These are phyloP conservation scores for Alternaria ethzedia DNA, from an alignment of 2,329 filamentous ascomycete species.

Conservation along the genomic window DNA sequence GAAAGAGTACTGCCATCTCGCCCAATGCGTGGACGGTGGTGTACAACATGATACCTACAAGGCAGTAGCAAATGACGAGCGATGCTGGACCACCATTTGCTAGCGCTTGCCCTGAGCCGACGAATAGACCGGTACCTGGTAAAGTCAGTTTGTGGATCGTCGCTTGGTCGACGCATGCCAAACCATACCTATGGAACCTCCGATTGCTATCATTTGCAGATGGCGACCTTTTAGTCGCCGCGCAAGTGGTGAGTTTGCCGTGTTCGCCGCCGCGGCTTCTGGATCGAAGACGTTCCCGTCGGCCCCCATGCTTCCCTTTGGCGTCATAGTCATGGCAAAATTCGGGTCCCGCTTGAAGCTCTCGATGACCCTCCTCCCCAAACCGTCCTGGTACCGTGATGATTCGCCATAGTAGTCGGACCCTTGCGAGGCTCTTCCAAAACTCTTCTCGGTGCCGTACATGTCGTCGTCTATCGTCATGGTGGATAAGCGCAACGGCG, in stretches of 20 bases:
- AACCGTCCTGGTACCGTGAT: constrained; percentile 37
- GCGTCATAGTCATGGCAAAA: constrained; percentile 55
- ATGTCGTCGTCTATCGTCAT: constrained; percentile 46
- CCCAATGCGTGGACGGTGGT: constrained; percentile 91
- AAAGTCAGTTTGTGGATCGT: constrained; percentile 20
- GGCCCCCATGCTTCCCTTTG: constrained; percentile 54
- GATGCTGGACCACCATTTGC: constrained; percentile 48
- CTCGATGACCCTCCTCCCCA: constrained; percentile 52
- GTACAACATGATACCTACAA: constrained; percentile 87
- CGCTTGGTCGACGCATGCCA: constrained; percentile 5
- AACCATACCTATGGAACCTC: constrained; percentile 73
- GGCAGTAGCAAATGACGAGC: constrained; percentile 49
- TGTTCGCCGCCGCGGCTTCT: constrained; percentile 66
- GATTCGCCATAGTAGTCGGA: constrained; percentile 50
- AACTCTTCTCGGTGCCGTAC: constrained; percentile 49
- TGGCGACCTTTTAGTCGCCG: constrained; percentile 65
- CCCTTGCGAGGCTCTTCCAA: constrained; percentile 43
- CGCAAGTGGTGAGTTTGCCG: constrained; percentile 75
- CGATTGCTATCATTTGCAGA: constrained; percentile 97
- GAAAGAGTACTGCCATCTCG: constrained; percentile 88
- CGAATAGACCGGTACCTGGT: constrained; percentile 72
- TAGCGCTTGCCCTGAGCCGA: constrained; percentile 67
- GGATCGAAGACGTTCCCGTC: constrained; percentile 67
- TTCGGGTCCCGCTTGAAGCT: constrained; percentile 50
- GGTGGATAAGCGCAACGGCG: constrained; percentile 8